Percentiles rank a stretch among this genome's conserved stretches.
Conservation (phyloP, 73 alveolate species). For the Loxodes magnus region DNA sequence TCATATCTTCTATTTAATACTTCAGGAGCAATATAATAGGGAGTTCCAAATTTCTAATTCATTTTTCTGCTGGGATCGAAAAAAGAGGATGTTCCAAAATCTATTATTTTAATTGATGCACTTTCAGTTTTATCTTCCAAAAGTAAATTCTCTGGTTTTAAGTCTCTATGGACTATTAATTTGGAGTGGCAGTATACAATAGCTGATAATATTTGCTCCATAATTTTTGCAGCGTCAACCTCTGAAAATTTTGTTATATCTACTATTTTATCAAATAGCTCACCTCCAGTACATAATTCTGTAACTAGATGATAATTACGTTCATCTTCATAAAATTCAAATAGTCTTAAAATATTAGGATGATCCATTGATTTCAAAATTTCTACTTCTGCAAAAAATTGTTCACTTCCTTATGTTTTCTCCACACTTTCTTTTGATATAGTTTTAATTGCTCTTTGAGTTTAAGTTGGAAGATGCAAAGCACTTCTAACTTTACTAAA, state of each 20-base stretch:
- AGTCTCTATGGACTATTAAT: conserved; percentile 86
- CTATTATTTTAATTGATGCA: conserved; percentile 63
- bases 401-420: too few species aligned
- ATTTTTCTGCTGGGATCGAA: conserved; percentile 15
- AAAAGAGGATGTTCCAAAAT: conserved; percentile 65
- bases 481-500: background rate
- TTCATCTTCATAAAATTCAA: conserved; percentile 48
- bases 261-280: conserved; percentile 25
- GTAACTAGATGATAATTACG: conserved; percentile 41
- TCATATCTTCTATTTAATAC: conserved; percentile 30
- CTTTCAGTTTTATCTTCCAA: conserved; percentile 55
- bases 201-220: conserved; percentile 56
- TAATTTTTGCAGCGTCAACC: conserved; percentile 15
- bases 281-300: conserved; percentile 55
- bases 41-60: conserved; percentile 20
- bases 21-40: conserved; percentile 42
- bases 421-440: too few species aligned
- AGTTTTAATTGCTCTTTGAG: background rate
- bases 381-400: too few species aligned
- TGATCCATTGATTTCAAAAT: conserved; percentile 42
- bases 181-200: conserved; percentile 75
- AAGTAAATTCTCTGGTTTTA: conserved; percentile 84
- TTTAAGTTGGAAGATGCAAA: background rate
- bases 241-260: background rate
- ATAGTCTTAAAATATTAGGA: conserved; percentile 41